Evolutionary conservation across 176 grass and related monocot species (phyloP), one percentile per base, ranked within the genome.

Genomic region (Echinochloa phyllopogon): DNA sequence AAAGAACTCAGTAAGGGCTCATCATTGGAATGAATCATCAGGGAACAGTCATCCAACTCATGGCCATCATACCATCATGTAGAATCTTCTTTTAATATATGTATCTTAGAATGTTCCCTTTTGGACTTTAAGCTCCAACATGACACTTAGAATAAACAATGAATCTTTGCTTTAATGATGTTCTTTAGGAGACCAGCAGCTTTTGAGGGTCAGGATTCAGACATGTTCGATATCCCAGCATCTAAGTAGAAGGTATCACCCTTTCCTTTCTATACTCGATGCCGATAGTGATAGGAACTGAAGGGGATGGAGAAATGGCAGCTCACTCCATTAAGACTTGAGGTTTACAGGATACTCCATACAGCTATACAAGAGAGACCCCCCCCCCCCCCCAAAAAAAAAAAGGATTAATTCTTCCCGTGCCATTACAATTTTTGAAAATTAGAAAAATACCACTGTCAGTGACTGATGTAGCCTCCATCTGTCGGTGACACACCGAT

Each of bases 121-220:
- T 21, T 72, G 61, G 40, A 66, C 3, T 80, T 5, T 55, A 82
- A 82, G 37, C 47, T 77, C 64, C 57, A 82, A 17, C 18, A 65
- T 27, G 72, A 48, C 5, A 64, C 57, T 56, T 77, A 18, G 48
- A 78, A 73, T 74, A 72, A 29, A 16, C 11, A 45, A 58, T 78
- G 53, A 42, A 62, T 65, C 57, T 58, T 65, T 45, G 59, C 57
- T 78, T 20, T 12, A 40, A 86, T 40, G 5, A 39, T 73, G 29
- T 8, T 74, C 67, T 65, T 56, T 83, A 90, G 79, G 84, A 86
- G 75, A 56, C 57, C 38, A 65, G 38, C 24, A 78, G 58, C 57
- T 73, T 82, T 64, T 89, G 72, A 86, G 39, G 65, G 1, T 72
- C 53, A 24, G 53, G 73, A 56, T 49, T 78, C 78, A 57, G 27